These are phyloP conservation scores for Cordyceps sp. DNA, from an alignment of 2,329 filamentous ascomycete species.

Conservation along the genomic window DNA sequence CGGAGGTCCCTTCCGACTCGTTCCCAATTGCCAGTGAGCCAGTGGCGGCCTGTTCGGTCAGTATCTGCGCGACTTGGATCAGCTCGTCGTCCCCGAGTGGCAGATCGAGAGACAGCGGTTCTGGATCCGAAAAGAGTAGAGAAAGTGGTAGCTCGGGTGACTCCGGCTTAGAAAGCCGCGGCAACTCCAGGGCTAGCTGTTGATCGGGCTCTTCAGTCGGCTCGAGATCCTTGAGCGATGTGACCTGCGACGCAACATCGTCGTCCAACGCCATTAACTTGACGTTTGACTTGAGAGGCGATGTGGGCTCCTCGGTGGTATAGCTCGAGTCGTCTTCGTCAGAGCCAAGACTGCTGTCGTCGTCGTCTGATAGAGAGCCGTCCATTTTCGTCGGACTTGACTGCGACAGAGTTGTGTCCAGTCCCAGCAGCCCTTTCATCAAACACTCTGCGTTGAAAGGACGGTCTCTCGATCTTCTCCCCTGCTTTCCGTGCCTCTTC, in stretches of 20 bases:
- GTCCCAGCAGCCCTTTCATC: constrained; percentile 10
- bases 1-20: constrained; percentile 6
- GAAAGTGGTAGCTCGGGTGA: constrained; percentile 31
- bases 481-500: constrained; percentile 26
- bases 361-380: constrained; percentile 22
- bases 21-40: constrained; percentile 24
- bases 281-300: constrained; percentile 31
- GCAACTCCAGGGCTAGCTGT: constrained; percentile 30
- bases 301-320: constrained; percentile 29
- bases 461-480: constrained; percentile 15
- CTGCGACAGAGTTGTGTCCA: constrained; percentile 9
- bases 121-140: constrained; percentile 41
- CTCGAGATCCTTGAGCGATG: constrained; percentile 33
- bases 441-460: constrained; percentile 8
- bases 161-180: constrained; percentile 29
- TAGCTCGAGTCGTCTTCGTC: constrained; percentile 38
- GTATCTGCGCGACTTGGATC: constrained; percentile 50
- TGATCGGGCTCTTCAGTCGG: constrained; percentile 27
- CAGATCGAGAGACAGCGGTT: constrained; percentile 30
- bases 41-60: constrained; percentile 52
- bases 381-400: constrained; percentile 22
- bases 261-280: constrained; percentile 28
- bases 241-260: constrained; percentile 33
- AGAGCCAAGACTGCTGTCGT: constrained; percentile 34
- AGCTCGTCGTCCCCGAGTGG: constrained; percentile 39